These are phyloP conservation scores for Platanus orientalis DNA, from an alignment of 164 flowering plant species.

Conservation along the genomic window DNA sequence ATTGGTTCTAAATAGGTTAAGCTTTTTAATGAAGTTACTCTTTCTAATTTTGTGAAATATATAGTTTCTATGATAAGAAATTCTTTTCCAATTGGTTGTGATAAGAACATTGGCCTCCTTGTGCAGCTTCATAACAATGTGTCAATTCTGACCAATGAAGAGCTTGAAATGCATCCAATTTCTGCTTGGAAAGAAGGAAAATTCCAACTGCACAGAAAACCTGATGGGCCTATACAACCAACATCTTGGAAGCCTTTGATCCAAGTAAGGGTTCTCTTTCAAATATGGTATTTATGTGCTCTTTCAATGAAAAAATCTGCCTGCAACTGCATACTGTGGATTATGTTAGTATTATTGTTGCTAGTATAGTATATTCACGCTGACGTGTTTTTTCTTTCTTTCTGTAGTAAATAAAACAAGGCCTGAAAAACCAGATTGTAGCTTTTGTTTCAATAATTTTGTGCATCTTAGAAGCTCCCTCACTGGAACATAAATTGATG, in stretches of 20 bases:
- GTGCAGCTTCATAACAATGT: constrained; percentile 37
- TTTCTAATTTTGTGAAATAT: no score
- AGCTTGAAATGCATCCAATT: constrained; percentile 31
- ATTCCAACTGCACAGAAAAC: constrained; percentile 18
- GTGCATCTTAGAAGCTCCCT: neutral
- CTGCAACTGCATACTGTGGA: neutral
- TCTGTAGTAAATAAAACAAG: neutral
- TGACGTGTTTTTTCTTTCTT: neutral
- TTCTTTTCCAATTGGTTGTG: no score
- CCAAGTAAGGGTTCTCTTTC: constrained; percentile 24
- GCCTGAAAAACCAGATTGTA: neutral
- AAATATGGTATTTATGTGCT: neutral
- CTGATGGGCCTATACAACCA: constrained; percentile 11
- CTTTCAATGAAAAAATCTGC: neutral
- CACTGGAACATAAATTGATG: neutral
- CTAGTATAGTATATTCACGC: neutral
- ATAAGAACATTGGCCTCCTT: constrained; percentile 5
- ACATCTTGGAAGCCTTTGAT: constrained; percentile 24
- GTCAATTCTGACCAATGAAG: constrained; percentile 26
- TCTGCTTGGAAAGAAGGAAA: constrained; percentile 41
- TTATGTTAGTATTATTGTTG: neutral
- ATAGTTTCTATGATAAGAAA: no score
- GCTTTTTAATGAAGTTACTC: no score
- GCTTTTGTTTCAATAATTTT: neutral
- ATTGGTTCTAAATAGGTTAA: no score